Percentiles rank a stretch among this genome's conserved stretches.
These are phyloP conservation scores for Suhomyces xylopsoci DNA, from an alignment of 805 yeast species.

Conservation along the genomic window DNA sequence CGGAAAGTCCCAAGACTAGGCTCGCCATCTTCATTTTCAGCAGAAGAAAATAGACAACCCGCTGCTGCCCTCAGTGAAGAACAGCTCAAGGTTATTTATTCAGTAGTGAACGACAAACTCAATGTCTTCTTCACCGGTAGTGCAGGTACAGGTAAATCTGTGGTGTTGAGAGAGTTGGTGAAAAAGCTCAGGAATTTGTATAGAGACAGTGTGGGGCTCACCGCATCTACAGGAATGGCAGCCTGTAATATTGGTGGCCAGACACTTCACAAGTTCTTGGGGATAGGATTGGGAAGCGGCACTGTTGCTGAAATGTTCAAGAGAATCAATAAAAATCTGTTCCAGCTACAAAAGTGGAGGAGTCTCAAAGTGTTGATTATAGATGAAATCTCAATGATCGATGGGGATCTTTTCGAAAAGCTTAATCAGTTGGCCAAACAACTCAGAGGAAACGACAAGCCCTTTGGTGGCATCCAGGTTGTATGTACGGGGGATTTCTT, in stretches of 20 bases:
- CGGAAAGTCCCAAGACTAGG: conserved; percentile 12
- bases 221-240: conserved; percentile 96
- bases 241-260: conserved; percentile 92
- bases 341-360: conserved; percentile 57
- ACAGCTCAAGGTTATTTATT: conserved; percentile 47
- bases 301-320: conserved; percentile 43
- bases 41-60: not conserved
- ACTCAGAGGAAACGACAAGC: conserved; percentile 49
- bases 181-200: conserved; percentile 15
- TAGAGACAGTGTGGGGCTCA: conserved; percentile 68
- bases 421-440: conserved; percentile 65
- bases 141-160: conserved; percentile 88
- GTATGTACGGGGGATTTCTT: conserved; percentile 93
- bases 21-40: conserved; percentile 2
- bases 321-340: conserved; percentile 46
- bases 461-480: conserved; percentile 94
- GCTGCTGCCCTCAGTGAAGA: conserved; percentile 31
- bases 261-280: conserved; percentile 82
- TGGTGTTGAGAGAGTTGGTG: conserved; percentile 63
- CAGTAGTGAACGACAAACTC: conserved; percentile 47
- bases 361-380: conserved; percentile 67
- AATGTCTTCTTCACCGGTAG: conserved; percentile 77
- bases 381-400: conserved; percentile 95
- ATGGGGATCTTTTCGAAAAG: conserved; percentile 72
- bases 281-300: conserved; percentile 76